Percentiles rank a stretch among this genome's conserved stretches.
Conservation (phyloP, 2,329 filamentous ascomycete species). For the Pseudogymnoascus verrucosus region DNA sequence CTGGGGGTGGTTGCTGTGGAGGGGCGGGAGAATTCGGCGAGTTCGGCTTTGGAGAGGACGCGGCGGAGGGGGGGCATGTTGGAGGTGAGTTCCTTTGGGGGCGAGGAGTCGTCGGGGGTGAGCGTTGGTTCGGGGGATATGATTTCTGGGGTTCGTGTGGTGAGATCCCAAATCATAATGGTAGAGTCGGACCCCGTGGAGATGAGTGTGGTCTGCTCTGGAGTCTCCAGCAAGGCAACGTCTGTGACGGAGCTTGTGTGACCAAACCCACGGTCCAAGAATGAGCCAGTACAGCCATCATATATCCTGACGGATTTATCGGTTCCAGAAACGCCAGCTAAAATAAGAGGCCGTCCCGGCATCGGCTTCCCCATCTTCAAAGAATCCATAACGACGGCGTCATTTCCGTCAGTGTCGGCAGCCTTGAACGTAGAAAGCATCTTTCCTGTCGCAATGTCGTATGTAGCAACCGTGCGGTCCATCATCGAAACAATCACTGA, state of each 20-base stretch:
- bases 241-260: constrained; percentile 92
- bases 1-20: constrained; percentile 31
- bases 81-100: constrained; percentile 42
- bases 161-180: constrained; percentile 63
- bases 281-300: constrained; percentile 64
- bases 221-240: constrained; percentile 58
- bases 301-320: constrained; percentile 95
- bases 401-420: constrained; percentile 68
- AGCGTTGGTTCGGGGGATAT: constrained; percentile 13
- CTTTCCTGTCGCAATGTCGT: constrained; percentile 59
- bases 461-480: constrained; percentile 53
- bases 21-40: constrained; percentile 67
- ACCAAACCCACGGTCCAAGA: constrained; percentile 86
- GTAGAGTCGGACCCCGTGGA: constrained; percentile 74
- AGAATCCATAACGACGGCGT: constrained; percentile 76
- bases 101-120: constrained; percentile 29
- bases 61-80: constrained; percentile 69
- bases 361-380: constrained; percentile 56
- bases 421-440: constrained; percentile 71
- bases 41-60: constrained; percentile 77
- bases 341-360: constrained; percentile 49
- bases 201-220: constrained; percentile 51
- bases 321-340: constrained; percentile 84
- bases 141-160: constrained; percentile 17
- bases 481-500: constrained; percentile 51